Conservation (phyloP, 805 yeast genomes). For the Candida endomychidarum region DNA sequence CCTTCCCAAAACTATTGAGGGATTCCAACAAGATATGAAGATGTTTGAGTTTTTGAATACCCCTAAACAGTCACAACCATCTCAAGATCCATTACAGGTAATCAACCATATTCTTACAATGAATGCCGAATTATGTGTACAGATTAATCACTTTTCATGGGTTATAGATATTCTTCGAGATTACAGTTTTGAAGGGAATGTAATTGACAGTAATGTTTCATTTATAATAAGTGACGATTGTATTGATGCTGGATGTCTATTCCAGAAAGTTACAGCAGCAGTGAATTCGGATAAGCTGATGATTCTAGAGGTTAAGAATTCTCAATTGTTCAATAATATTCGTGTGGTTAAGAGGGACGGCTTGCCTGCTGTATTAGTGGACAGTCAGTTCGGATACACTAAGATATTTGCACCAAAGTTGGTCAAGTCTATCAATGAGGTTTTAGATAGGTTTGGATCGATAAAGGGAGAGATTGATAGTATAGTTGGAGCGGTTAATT, state of each 20-base stretch:
- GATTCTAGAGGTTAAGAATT: slow-evolving; percentile 26
- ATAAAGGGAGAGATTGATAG: slow-evolving; percentile 1
- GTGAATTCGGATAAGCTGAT: slow-evolving; percentile 15
- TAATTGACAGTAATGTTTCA: slow-evolving; percentile 19
- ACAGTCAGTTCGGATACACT: slow-evolving; percentile 28
- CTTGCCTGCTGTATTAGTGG: slow-evolving; percentile 16
- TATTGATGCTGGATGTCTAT: slow-evolving; percentile 16
- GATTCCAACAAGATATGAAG: slow-evolving; percentile 8
- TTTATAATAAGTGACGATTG: slow-evolving; percentile 15
- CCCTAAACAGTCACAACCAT: neutral
- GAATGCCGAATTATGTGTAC: slow-evolving; percentile 15
- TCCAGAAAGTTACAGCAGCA: slow-evolving; percentile 21
- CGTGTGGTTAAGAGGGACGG: slow-evolving; percentile 11
- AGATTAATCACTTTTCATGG: slow-evolving; percentile 22
- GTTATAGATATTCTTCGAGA: slow-evolving; percentile 20
- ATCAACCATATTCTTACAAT: neutral
- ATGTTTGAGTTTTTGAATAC: slow-evolving; percentile 13
- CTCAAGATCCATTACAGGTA: neutral
- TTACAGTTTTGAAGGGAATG: slow-evolving; percentile 18
- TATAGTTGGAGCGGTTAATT: neutral
- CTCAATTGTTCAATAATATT: slow-evolving; percentile 22
- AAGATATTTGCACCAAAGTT: slow-evolving; percentile 29
- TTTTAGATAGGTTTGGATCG: slow-evolving; percentile 6
- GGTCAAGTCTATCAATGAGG: slow-evolving; percentile 18
- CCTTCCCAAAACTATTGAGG: slow-evolving; percentile 1